These are phyloP conservation scores for Colletotrichum tropicale DNA, from an alignment of 2,329 filamentous ascomycete species.

Conservation along the genomic window DNA sequence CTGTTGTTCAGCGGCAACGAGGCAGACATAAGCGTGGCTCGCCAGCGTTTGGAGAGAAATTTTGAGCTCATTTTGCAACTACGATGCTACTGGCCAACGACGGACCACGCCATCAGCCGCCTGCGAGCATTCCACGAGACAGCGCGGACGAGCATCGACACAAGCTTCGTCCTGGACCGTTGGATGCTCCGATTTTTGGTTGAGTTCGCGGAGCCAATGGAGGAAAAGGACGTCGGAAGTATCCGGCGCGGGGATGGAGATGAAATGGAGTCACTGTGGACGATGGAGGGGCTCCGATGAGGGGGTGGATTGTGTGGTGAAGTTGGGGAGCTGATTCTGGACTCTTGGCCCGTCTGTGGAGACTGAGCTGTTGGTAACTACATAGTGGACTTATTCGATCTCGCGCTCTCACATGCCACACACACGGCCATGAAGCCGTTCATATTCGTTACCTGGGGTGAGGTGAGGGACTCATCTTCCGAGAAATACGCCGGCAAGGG, in stretches of 20 bases:
- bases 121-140: slow-evolving; percentile 46
- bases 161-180: slow-evolving; percentile 41
- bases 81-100: slow-evolving; percentile 43
- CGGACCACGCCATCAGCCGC: slow-evolving; percentile 40
- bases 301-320: slow-evolving; percentile 5
- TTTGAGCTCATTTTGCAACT: slow-evolving; percentile 46
- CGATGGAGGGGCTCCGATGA: slow-evolving; percentile 12
- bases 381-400: not conserved
- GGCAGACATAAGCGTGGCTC: slow-evolving; percentile 35
- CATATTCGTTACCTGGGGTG: slow-evolving; percentile 1
- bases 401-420: not conserved
- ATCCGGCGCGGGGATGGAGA: slow-evolving; percentile 16
- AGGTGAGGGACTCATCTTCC: not conserved
- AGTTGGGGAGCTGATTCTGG: slow-evolving; percentile 5
- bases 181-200: slow-evolving; percentile 45
- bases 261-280: slow-evolving; percentile 24
- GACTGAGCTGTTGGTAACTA: not conserved
- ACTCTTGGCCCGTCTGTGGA: slow-evolving; percentile 10
- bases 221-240: slow-evolving; percentile 26
- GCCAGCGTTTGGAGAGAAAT: slow-evolving; percentile 43
- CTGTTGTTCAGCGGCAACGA: slow-evolving; percentile 44
- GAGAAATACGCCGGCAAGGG: not conserved
- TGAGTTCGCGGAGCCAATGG: slow-evolving; percentile 33
- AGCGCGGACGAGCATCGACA: slow-evolving; percentile 39
- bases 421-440: not conserved